Percentiles rank a stretch among this genome's conserved stretches.
Evolutionary conservation across 2,329 filamentous ascomycete genomes (phyloP).

Genomic region (Pseudodiploospora longispora): DNA sequence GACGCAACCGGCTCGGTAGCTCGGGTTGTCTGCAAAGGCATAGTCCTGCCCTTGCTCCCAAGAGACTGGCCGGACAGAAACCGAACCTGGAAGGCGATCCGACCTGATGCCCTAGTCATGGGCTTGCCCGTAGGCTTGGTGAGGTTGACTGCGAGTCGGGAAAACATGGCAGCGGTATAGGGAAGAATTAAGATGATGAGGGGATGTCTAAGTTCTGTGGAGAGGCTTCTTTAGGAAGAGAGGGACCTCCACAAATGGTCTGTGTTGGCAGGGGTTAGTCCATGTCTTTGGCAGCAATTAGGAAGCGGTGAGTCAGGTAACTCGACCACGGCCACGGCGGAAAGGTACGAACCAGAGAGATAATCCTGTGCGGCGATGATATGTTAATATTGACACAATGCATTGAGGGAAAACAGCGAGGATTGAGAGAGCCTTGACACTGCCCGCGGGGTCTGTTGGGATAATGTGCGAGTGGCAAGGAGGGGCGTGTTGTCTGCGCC

Average conservation of each 20-base stretch:
- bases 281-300: constrained; percentile 8
- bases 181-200: constrained; percentile 1
- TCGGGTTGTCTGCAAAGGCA: constrained; percentile 49
- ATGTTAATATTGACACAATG: constrained; percentile 2
- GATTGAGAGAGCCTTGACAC: too few species aligned
- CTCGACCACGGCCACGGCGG: constrained; percentile 21
- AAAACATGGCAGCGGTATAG: constrained; percentile 44
- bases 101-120: constrained; percentile 31
- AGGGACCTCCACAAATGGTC: constrained; percentile 37
- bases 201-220: not conserved
- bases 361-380: constrained; percentile 50
- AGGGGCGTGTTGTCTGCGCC: too few species aligned
- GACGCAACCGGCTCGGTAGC: constrained; percentile 56
- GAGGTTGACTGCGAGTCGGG: constrained; percentile 45
- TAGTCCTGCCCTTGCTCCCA: constrained; percentile 61
- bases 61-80: constrained; percentile 31
- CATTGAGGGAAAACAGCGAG: not conserved
- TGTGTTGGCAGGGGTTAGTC: constrained; percentile 16
- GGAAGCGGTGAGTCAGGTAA: constrained; percentile 41
- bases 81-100: constrained; percentile 31
- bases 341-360: constrained; percentile 56
- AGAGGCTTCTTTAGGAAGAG: constrained; percentile 18
- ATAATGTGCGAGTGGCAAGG: too few species aligned
- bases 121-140: constrained; percentile 44
- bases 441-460: too few species aligned